A percentile compares a stretch with the other conserved stretches of the same genome.
Evolutionary conservation across 1,139 yeast genomes (phyloP).

Genomic region (Debaryomyces sp.): DNA sequence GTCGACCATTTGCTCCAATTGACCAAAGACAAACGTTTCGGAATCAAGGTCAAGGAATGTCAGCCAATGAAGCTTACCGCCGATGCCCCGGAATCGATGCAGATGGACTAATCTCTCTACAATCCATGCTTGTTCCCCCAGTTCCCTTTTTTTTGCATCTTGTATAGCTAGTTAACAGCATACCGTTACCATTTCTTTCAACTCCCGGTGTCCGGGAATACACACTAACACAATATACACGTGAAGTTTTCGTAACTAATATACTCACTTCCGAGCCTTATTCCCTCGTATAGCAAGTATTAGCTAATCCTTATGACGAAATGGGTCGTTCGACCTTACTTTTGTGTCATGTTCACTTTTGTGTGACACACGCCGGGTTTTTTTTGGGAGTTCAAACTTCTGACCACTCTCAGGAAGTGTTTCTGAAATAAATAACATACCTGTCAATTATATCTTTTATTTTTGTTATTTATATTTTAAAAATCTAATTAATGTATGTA

Average conservation of each 20-base stretch:
- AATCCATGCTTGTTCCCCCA: background rate
- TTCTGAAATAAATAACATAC: constrained; percentile 3
- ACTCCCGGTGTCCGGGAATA: background rate
- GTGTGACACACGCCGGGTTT: constrained; percentile 5
- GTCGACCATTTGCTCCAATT: constrained; percentile 58
- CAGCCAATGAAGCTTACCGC: constrained; percentile 48
- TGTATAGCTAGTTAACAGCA: constrained; percentile 8
- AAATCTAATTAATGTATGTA: constrained; percentile 6
- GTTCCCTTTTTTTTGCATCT: constrained; percentile 4
- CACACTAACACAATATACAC: background rate
- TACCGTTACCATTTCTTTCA: background rate
- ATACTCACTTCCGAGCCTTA: background rate
- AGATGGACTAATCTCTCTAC: constrained; percentile 26
- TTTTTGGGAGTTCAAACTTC: constrained; percentile 7
- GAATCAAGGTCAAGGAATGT: constrained; percentile 63
- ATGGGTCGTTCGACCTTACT: background rate
- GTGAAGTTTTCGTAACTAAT: background rate
- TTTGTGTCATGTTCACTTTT: background rate
- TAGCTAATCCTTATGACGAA: constrained; percentile 2
- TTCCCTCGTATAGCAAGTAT: background rate
- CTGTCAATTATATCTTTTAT: constrained; percentile 5
- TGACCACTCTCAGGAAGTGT: constrained; percentile 4
- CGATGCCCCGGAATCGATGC: constrained; percentile 35
- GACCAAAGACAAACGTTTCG: constrained; percentile 67
- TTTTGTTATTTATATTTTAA: constrained; percentile 7